Conservation (phyloP, 2,329 filamentous ascomycete genomes). For the Emericellopsis cladophorae region DNA sequence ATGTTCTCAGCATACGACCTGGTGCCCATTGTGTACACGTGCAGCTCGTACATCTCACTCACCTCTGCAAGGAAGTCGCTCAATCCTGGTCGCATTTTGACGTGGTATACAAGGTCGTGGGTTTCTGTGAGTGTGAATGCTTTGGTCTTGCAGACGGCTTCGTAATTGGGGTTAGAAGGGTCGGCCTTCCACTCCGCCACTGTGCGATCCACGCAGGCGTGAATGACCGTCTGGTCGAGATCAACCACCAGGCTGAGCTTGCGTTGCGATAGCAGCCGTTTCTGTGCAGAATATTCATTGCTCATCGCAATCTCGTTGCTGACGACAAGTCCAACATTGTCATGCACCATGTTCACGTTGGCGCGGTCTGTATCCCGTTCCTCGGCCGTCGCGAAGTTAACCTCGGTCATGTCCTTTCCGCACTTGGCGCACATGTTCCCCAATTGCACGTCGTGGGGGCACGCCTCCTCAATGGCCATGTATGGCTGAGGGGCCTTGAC, state of each 20-base stretch:
- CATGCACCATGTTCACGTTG: conserved; percentile 89
- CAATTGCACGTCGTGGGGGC: conserved; percentile 82
- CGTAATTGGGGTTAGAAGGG: conserved; percentile 77
- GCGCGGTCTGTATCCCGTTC: conserved; percentile 71
- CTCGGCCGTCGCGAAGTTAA: conserved; percentile 65
- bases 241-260: conserved; percentile 94
- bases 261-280: conserved; percentile 62
- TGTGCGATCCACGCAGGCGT: conserved; percentile 93
- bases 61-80: conserved; percentile 68
- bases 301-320: conserved; percentile 69
- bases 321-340: conserved; percentile 76
- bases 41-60: conserved; percentile 76
- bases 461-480: conserved; percentile 79
- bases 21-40: conserved; percentile 99
- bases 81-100: conserved; percentile 87
- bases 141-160: conserved; percentile 77
- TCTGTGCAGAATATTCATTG: conserved; percentile 77
- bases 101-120: conserved; percentile 87
- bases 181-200: conserved; percentile 93
- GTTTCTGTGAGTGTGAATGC: conserved; percentile 78
- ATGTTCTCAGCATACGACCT: conserved; percentile 91
- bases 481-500: conserved; percentile 45
- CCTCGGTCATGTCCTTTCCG: conserved; percentile 91
- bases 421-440: conserved; percentile 84
- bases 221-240: conserved; percentile 95